These are phyloP conservation scores for Tetragonia tetragonoides DNA, from an alignment of 148 eudicot genomes.

Conservation along the genomic window DNA sequence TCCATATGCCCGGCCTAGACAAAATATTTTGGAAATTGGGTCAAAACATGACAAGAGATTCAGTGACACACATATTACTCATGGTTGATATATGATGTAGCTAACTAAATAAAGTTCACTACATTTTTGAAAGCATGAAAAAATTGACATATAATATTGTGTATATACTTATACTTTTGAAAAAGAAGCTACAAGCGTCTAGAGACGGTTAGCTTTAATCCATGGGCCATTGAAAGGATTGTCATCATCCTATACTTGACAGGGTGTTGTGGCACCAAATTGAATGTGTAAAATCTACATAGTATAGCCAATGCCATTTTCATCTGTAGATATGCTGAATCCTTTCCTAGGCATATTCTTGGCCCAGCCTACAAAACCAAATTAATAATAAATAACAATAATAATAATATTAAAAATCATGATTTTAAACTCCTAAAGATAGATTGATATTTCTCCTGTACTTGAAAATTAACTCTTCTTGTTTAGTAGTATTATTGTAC, in stretches of 20 bases:
- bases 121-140: not conserved
- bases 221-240: slow-evolving; percentile 80
- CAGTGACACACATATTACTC: not conserved
- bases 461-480: too few species aligned
- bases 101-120: not conserved
- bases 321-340: slow-evolving; percentile 94
- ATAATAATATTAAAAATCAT: not conserved
- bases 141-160: too few species aligned
- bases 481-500: too few species aligned
- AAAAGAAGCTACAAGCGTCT: slow-evolving; percentile 28
- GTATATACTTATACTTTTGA: not conserved
- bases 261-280: slow-evolving; percentile 62
- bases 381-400: not conserved
- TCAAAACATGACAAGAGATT: too few species aligned
- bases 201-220: slow-evolving; percentile 59
- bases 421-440: not conserved
- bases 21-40: too few species aligned
- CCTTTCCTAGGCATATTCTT: slow-evolving; percentile 92
- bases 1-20: too few species aligned
- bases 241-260: slow-evolving; percentile 95
- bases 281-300: slow-evolving; percentile 74
- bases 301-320: slow-evolving; percentile 85
- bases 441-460: too few species aligned
- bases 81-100: slow-evolving; percentile 1
- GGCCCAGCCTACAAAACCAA: slow-evolving; percentile 73